Evolutionary conservation across 1,284 basidiomycete genomes (phyloP), one percentile per base, ranked within the genome.

Genomic region (Cryptococcus jaspeensis): DNA sequence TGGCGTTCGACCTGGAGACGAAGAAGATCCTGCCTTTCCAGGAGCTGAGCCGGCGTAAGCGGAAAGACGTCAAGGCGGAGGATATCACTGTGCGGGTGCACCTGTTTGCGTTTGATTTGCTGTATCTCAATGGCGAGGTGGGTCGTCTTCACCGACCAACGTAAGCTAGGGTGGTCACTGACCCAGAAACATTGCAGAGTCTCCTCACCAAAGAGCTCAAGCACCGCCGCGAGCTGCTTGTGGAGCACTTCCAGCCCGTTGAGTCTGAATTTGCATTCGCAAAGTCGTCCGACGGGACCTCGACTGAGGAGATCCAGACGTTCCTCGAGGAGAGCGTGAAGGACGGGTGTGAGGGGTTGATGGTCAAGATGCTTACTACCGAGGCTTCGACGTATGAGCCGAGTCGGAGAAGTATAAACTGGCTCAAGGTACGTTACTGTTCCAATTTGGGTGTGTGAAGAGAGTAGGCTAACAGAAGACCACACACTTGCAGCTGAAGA

Each of bases 321-420:
- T 98, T 99, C 82, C 80, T 99, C 16, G 96, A 99, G 70, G 89
- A 93, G 65, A 94, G 90, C 73, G 91, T 99, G 63, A 95, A 93
- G 73, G 93, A 97, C 71, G 93, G 95, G 1, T 99, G 96, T 76
- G 96, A 99, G 76, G 96, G 96, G 3, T 82, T 99, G 49, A 97
- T 99, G 96, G 92, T 99, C 60, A 99, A 99, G 80, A 96, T 97
- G 92, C 81, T 99, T 13, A 89, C 93, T 40, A 90, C 86, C 23
- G 86, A 90, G 39, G 88, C 88, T 15, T 92, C 94, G 70, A 90
- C 85, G 65, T 99, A 99, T 75, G 93, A 98, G 76, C 96, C 96
- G 2, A 94, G 90, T 73, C 81, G 93, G 53, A 82, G 96, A 42
- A 92, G 88, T 77, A 90, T 98, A 62, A 98, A 99, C 74, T 99